phyloP scores from a whole-genome alignment of 2,329 filamentous ascomycete genomes.

The Fusarium kyushuense region DNA sequence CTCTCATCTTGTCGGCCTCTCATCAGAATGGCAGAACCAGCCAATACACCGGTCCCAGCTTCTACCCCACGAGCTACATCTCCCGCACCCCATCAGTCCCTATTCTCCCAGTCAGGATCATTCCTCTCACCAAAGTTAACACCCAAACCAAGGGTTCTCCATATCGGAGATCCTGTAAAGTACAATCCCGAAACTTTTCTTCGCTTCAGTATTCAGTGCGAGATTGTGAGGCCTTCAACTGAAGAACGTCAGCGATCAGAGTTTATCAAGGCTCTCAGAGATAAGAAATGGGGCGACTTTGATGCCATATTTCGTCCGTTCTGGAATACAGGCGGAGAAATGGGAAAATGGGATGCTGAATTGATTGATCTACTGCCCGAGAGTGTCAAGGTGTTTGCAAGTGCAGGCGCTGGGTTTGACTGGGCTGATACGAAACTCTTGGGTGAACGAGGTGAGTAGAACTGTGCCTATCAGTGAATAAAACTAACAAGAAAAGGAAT shows the following conservation, averaged over 20 bases:
- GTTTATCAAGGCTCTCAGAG: slow-evolving; percentile 63
- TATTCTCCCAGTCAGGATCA: slow-evolving; percentile 42
- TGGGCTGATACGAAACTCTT: slow-evolving; percentile 73
- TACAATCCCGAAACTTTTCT: slow-evolving; percentile 63
- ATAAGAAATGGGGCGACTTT: slow-evolving; percentile 68
- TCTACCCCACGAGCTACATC: slow-evolving; percentile 60
- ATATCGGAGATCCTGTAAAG: slow-evolving; percentile 75
- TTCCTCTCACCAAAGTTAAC: slow-evolving; percentile 45
- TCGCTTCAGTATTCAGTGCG: slow-evolving; percentile 58
- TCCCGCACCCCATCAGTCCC: slow-evolving; percentile 49
- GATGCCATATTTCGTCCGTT: slow-evolving; percentile 69
- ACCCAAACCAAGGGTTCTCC: slow-evolving; percentile 71
- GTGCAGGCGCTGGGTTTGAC: slow-evolving; percentile 74
- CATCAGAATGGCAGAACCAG: slow-evolving; percentile 59
- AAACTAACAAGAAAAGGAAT: slow-evolving; percentile 59
- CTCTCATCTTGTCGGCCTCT: background rate
- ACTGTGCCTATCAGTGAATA: background rate
- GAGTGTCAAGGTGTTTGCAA: slow-evolving; percentile 71
- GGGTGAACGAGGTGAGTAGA: slow-evolving; percentile 65
- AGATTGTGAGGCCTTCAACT: slow-evolving; percentile 63
- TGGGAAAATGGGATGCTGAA: slow-evolving; percentile 73
- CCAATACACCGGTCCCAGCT: slow-evolving; percentile 60
- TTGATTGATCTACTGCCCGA: slow-evolving; percentile 67
- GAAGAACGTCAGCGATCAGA: slow-evolving; percentile 64
- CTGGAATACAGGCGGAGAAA: slow-evolving; percentile 73